A percentile compares a stretch with the other conserved stretches of the same genome.
Evolutionary conservation across 2,329 filamentous ascomycete genomes (phyloP).

Genomic region (Davidsoniella australis): DNA sequence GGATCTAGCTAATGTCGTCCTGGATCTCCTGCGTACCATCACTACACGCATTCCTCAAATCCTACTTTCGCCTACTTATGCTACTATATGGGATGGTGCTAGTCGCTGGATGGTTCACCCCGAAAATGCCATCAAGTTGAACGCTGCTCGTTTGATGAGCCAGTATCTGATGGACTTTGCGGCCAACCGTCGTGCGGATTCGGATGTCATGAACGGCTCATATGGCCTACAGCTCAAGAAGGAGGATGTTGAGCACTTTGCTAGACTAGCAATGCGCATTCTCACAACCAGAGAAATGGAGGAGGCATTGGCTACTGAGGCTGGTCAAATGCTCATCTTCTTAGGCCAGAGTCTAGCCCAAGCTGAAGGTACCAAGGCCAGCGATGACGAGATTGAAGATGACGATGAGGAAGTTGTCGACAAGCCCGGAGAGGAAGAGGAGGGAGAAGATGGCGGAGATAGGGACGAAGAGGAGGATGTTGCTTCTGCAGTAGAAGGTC

Average conservation of each 20-base stretch:
- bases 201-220: constrained; percentile 48
- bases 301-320: constrained; percentile 61
- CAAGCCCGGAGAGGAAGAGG: constrained; percentile 22
- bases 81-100: constrained; percentile 54
- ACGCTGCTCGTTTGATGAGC: constrained; percentile 55
- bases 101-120: constrained; percentile 54
- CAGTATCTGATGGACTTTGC: constrained; percentile 70
- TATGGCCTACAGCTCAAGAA: constrained; percentile 51
- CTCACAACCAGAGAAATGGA: constrained; percentile 47
- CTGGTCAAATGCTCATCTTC: constrained; percentile 68
- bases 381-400: constrained; percentile 30
- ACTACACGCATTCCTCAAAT: constrained; percentile 46
- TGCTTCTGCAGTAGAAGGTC: constrained; percentile 2
- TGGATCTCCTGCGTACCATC: constrained; percentile 53
- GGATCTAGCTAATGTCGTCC: constrained; percentile 56
- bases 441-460: constrained; percentile 19
- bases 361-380: constrained; percentile 15
- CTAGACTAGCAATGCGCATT: constrained; percentile 30
- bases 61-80: constrained; percentile 41
- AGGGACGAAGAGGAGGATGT: constrained; percentile 18
- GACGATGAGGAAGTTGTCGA: constrained; percentile 25
- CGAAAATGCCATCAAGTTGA: constrained; percentile 58
- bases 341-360: constrained; percentile 42
- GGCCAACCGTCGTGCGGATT: constrained; percentile 20
- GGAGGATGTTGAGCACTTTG: constrained; percentile 45